Evolutionary conservation across 768 basidiomycete species (phyloP).

Genomic region (Myochromella boudieri): DNA sequence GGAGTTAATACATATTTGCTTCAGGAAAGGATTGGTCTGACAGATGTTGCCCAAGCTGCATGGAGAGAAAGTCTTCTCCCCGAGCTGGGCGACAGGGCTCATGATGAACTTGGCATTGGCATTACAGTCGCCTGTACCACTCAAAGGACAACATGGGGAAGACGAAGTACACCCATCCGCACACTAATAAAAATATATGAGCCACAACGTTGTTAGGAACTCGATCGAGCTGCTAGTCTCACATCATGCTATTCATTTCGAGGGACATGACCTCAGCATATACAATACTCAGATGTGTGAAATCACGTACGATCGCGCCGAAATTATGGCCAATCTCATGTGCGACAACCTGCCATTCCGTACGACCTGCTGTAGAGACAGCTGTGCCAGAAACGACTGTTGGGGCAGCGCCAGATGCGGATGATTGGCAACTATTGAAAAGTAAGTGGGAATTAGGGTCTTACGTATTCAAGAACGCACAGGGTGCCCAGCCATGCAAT

Average conservation of each 20-base stretch:
- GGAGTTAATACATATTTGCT: not conserved
- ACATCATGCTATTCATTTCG: constrained; percentile 53
- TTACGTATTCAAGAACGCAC: constrained; percentile 32
- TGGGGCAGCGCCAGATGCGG: constrained; percentile 41
- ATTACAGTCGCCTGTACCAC: constrained; percentile 51
- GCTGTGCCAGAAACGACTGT: constrained; percentile 75
- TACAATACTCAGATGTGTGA: constrained; percentile 2
- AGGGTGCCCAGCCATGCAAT: constrained; percentile 88
- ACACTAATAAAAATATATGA: constrained; percentile 44
- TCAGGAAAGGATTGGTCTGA: constrained; percentile 31
- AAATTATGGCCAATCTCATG: constrained; percentile 90
- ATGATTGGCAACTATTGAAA: constrained; percentile 51
- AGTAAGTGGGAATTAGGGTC: constrained; percentile 5
- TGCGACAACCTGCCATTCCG: constrained; percentile 81
- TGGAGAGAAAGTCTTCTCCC: constrained; percentile 70
- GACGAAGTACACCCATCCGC: constrained; percentile 59
- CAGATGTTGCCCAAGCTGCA: constrained; percentile 88
- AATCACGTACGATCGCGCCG: constrained; percentile 73
- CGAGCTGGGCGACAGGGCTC: constrained; percentile 69
- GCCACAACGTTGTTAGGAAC: no score
- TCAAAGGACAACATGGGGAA: constrained; percentile 68
- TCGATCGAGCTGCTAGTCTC: constrained; percentile 19
- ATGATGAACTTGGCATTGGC: constrained; percentile 75
- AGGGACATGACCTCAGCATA: constrained; percentile 13
- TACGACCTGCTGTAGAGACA: constrained; percentile 73